These are phyloP conservation scores for Hansenula lynferdii DNA, from an alignment of 1,139 yeast genomes.

Conservation along the genomic window DNA sequence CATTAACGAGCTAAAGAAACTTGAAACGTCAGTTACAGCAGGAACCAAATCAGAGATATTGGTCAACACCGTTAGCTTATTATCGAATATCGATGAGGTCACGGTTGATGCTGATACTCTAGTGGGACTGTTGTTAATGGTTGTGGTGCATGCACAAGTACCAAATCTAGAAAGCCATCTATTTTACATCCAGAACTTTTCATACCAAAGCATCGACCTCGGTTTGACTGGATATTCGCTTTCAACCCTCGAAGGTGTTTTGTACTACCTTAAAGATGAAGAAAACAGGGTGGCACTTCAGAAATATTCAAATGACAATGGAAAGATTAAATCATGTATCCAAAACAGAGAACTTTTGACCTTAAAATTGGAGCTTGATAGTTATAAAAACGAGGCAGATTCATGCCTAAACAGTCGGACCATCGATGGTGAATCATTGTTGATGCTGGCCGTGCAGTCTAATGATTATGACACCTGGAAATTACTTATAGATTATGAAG, in stretches of 20 bases:
- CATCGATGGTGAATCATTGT: slow-evolving; percentile 61
- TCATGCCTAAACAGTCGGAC: slow-evolving; percentile 50
- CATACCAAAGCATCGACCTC: slow-evolving; percentile 39
- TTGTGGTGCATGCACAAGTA: slow-evolving; percentile 60
- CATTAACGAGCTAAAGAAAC: slow-evolving; percentile 44
- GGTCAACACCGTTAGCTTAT: slow-evolving; percentile 44
- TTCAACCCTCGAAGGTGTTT: slow-evolving; percentile 80
- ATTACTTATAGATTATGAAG: slow-evolving; percentile 39
- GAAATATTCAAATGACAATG: slow-evolving; percentile 42
- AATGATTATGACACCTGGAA: slow-evolving; percentile 40
- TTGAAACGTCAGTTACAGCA: slow-evolving; percentile 48
- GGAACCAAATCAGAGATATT: slow-evolving; percentile 49
- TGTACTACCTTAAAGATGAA: slow-evolving; percentile 49
- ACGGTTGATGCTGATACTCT: slow-evolving; percentile 77
- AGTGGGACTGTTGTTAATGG: slow-evolving; percentile 67
- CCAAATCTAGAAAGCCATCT: slow-evolving; percentile 59
- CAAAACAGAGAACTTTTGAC: slow-evolving; percentile 29
- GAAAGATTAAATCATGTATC: slow-evolving; percentile 51
- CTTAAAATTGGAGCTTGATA: slow-evolving; percentile 25
- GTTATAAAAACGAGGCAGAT: slow-evolving; percentile 28
- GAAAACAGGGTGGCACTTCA: slow-evolving; percentile 37
- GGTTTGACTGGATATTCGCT: slow-evolving; percentile 60
- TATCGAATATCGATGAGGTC: slow-evolving; percentile 35
- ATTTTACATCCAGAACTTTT: slow-evolving; percentile 58
- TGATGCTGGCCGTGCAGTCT: slow-evolving; percentile 46